These are phyloP conservation scores for Clonostachys rosea DNA, from an alignment of 2,329 filamentous ascomycete species.

Conservation along the genomic window DNA sequence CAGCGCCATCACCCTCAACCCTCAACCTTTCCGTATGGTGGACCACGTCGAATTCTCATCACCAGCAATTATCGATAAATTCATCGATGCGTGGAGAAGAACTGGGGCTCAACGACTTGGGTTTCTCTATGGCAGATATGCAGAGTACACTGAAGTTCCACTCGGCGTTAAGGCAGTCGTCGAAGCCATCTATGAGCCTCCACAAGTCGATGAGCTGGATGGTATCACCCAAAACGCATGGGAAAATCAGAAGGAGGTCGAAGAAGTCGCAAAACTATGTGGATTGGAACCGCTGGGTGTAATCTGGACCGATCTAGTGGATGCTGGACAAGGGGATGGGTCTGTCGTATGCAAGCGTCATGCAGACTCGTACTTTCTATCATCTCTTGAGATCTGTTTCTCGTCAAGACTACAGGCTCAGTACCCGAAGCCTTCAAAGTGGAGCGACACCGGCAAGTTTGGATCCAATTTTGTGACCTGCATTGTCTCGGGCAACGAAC, in stretches of 20 bases:
- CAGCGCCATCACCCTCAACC: conserved; percentile 91
- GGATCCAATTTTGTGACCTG: conserved; percentile 98
- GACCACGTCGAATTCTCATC: conserved; percentile 97
- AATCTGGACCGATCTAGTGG: conserved; percentile 89
- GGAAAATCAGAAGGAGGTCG: conserved; percentile 78
- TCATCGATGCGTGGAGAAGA: conserved; percentile 87
- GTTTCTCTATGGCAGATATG: conserved; percentile 86
- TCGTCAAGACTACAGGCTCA: conserved; percentile 83
- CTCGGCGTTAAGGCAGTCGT: conserved; percentile 93
- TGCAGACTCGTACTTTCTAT: conserved; percentile 89
- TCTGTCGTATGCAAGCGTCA: conserved; percentile 93
- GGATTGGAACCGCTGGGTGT: conserved; percentile 86
- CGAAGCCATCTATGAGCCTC: conserved; percentile 94
- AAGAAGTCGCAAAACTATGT: conserved; percentile 75
- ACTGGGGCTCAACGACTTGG: conserved; percentile 82
- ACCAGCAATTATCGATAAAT: conserved; percentile 77
- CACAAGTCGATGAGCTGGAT: conserved; percentile 83
- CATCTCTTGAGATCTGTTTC: conserved; percentile 88
- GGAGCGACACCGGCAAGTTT: conserved; percentile 91
- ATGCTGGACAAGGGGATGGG: conserved; percentile 76
- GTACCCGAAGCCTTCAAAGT: conserved; percentile 87
- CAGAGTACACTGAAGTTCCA: conserved; percentile 88
- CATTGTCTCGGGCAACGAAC: conserved; percentile 87
- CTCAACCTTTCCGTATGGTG: conserved; percentile 92
- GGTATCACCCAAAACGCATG: conserved; percentile 82